Conservation (phyloP, 176 grass and related monocot genomes). For the Rhipidocladum racemiflorum region DNA sequence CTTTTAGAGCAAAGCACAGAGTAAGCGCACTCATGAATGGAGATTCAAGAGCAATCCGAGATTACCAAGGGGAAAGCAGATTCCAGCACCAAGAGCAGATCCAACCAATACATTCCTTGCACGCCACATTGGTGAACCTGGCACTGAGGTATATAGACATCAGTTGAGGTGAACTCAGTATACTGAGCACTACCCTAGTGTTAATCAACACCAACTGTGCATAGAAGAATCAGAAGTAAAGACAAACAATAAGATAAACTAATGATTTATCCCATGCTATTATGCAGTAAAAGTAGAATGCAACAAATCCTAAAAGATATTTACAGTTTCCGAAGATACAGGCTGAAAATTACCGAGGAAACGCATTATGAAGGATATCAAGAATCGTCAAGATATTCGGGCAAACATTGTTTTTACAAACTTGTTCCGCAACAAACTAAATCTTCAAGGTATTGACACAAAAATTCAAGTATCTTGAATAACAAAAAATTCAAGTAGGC, state of each 20-base stretch:
- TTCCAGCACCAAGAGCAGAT: constrained; percentile 80
- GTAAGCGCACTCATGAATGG: neutral
- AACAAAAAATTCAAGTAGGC: neutral
- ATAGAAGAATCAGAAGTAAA: constrained; percentile 11
- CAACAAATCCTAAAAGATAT: neutral
- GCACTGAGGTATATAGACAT: constrained; percentile 53
- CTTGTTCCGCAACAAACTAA: neutral
- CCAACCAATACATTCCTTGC: constrained; percentile 76
- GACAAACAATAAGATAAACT: neutral
- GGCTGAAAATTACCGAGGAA: neutral
- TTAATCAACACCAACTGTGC: neutral
- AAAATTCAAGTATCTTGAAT: neutral
- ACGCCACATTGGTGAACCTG: constrained; percentile 76
- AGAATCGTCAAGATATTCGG: neutral
- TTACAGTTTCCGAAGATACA: constrained; percentile 3
- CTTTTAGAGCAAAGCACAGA: constrained; percentile 2
- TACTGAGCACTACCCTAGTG: neutral
- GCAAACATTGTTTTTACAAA: neutral
- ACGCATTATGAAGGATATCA: neutral
- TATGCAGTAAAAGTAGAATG: neutral
- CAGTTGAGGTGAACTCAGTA: constrained; percentile 1
- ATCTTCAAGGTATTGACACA: neutral
- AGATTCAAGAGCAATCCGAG: neutral
- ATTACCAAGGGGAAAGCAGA: constrained; percentile 89
- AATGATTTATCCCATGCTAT: neutral